A percentile compares a stretch with the other conserved stretches of the same genome.
Evolutionary conservation across 2,329 filamentous ascomycete genomes (phyloP).

Genomic region (Botrytis cinerea): DNA sequence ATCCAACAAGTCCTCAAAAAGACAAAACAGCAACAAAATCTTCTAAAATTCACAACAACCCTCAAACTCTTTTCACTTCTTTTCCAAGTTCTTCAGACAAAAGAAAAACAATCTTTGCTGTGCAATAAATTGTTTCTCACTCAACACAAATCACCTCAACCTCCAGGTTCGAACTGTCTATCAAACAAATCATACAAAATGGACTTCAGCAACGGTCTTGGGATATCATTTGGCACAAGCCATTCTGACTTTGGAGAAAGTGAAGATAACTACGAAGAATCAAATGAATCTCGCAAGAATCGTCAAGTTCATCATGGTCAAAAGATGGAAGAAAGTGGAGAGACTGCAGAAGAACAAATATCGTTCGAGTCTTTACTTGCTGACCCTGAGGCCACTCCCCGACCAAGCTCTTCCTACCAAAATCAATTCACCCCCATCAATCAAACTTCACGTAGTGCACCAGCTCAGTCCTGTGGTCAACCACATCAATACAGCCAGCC

Average conservation of each 20-base stretch:
- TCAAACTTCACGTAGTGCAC: background rate
- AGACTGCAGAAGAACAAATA: background rate
- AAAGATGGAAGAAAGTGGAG: background rate
- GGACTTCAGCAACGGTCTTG: constrained; percentile 10
- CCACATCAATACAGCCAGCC: background rate
- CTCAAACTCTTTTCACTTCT: background rate
- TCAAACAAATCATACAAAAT: background rate
- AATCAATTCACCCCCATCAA: background rate
- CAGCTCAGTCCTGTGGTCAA: background rate
- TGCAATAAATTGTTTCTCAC: background rate
- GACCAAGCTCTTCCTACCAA: background rate
- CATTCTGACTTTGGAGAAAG: background rate
- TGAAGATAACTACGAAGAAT: background rate
- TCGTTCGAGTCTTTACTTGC: background rate
- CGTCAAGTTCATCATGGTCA: background rate
- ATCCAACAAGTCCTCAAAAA: background rate
- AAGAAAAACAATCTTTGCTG: background rate
- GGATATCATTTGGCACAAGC: constrained; percentile 1
- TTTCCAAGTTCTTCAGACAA: background rate
- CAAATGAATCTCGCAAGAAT: background rate
- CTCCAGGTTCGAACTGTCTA: background rate
- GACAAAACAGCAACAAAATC: background rate
- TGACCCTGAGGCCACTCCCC: constrained; percentile 5
- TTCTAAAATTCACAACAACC: background rate
- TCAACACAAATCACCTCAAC: background rate